Percentiles rank a stretch among this genome's conserved stretches.
Evolutionary conservation across 2,329 filamentous ascomycete genomes (phyloP).

Genomic region (Pseudogymnoascus sp.): DNA sequence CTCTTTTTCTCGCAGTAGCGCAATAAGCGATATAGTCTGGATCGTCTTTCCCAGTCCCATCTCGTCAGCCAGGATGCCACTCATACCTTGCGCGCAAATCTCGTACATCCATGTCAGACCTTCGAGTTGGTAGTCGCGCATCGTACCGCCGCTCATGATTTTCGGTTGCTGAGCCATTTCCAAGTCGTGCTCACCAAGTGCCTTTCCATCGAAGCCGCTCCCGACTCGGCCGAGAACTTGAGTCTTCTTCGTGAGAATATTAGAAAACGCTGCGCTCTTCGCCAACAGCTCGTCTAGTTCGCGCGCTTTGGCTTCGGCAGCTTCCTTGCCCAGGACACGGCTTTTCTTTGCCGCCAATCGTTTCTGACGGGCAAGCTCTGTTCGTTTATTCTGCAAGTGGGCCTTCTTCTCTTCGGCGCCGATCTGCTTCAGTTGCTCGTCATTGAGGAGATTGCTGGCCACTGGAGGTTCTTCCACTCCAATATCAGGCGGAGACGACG

Average conservation of each 20-base stretch:
- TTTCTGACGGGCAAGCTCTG: slow-evolving; percentile 29
- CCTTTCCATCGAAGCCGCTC: slow-evolving; percentile 51
- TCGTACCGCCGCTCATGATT: slow-evolving; percentile 76
- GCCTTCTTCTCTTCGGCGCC: slow-evolving; percentile 40
- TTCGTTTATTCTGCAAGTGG: slow-evolving; percentile 40
- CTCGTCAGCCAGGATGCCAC: slow-evolving; percentile 52
- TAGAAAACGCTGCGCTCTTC: slow-evolving; percentile 53
- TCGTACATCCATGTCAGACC: slow-evolving; percentile 85
- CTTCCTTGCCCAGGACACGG: slow-evolving; percentile 42
- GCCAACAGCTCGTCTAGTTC: slow-evolving; percentile 52
- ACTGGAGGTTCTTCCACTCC: slow-evolving; percentile 1
- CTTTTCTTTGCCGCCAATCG: slow-evolving; percentile 35
- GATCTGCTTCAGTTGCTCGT: slow-evolving; percentile 23
- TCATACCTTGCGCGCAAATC: slow-evolving; percentile 56
- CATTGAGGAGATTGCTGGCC: slow-evolving; percentile 11
- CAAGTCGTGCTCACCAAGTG: slow-evolving; percentile 57
- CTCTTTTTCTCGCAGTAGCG: slow-evolving; percentile 79
- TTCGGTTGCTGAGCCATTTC: slow-evolving; percentile 79
- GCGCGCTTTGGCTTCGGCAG: slow-evolving; percentile 50
- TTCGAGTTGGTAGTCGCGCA: slow-evolving; percentile 91
- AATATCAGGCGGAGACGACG: slow-evolving; percentile 8
- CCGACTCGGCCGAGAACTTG: slow-evolving; percentile 55
- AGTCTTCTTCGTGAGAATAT: slow-evolving; percentile 57
- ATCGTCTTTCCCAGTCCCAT: slow-evolving; percentile 56
- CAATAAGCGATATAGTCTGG: slow-evolving; percentile 47